Percentiles rank a stretch among this genome's conserved stretches.
Evolutionary conservation across 345 rosid genomes (phyloP).

Genomic region (Dipteronia sinensis): DNA sequence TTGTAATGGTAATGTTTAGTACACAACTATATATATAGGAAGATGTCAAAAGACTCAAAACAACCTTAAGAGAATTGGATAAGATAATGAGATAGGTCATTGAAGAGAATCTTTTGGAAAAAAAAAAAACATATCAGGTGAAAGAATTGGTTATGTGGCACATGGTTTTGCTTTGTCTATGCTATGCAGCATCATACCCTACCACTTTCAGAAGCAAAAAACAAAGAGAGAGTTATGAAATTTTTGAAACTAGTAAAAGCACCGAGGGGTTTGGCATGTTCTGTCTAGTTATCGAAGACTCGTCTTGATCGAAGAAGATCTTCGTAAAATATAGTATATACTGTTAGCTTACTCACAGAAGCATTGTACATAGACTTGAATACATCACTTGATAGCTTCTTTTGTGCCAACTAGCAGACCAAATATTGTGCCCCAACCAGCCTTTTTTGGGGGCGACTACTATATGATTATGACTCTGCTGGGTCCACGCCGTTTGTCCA

Average conservation of each 20-base stretch:
- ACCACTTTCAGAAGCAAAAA: constrained; percentile 6
- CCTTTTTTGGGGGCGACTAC: not conserved
- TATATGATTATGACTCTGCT: not conserved
- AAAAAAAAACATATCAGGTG: constrained; percentile 49
- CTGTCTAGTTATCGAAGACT: constrained; percentile 17
- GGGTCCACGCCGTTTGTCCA: constrained; percentile 12
- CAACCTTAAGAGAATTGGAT: not conserved
- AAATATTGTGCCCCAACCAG: not conserved
- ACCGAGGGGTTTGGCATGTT: constrained; percentile 19
- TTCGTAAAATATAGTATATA: not conserved
- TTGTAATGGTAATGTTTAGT: constrained; percentile 24
- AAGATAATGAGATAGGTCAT: not conserved
- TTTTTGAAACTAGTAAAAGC: not conserved
- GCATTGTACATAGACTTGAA: constrained; percentile 39
- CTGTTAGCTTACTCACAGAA: constrained; percentile 6
- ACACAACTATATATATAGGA: constrained; percentile 24
- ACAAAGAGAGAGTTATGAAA: too few relatives aligned
- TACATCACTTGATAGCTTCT: not conserved
- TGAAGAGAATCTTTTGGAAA: constrained; percentile 23
- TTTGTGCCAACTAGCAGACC: constrained; percentile 26
- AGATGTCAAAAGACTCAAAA: not conserved
- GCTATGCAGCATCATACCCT: constrained; percentile 35
- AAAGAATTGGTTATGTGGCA: constrained; percentile 36
- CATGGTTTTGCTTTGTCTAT: constrained; percentile 44
- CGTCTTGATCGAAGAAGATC: constrained; percentile 1